These are phyloP conservation scores for Cercospora zeae-maydis DNA, from an alignment of 2,329 filamentous ascomycete genomes.

Conservation along the genomic window DNA sequence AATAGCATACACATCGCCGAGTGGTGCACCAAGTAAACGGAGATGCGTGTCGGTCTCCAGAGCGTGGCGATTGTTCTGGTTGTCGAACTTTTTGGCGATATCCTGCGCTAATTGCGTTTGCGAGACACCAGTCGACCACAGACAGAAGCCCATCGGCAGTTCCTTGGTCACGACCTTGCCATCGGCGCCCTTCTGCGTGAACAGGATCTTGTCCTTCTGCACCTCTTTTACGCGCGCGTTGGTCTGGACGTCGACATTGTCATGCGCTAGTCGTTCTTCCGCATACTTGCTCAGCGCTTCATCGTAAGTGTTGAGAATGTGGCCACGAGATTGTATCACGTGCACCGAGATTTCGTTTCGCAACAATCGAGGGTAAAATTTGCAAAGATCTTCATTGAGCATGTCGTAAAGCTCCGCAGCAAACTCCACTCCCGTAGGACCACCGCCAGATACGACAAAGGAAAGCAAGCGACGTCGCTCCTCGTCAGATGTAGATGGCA, in stretches of 20 bases:
- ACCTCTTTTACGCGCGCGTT: slow-evolving; percentile 94
- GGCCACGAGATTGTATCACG: slow-evolving; percentile 87
- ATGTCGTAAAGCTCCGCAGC: slow-evolving; percentile 95
- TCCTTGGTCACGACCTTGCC: slow-evolving; percentile 82
- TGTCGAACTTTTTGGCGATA: slow-evolving; percentile 70
- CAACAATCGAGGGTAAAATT: slow-evolving; percentile 81
- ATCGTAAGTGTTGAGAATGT: slow-evolving; percentile 98
- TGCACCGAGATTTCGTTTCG: slow-evolving; percentile 97
- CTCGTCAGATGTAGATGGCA: slow-evolving; percentile 87
- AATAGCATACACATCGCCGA: slow-evolving; percentile 94
- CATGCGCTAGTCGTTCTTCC: slow-evolving; percentile 83
- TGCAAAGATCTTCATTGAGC: slow-evolving; percentile 86
- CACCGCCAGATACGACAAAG: slow-evolving; percentile 93
- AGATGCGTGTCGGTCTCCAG: slow-evolving; percentile 93
- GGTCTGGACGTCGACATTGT: slow-evolving; percentile 85
- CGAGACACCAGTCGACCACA: slow-evolving; percentile 94
- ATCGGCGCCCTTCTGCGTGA: slow-evolving; percentile 73
- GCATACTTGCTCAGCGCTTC: slow-evolving; percentile 90
- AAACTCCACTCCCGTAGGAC: slow-evolving; percentile 95
- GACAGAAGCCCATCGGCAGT: slow-evolving; percentile 89
- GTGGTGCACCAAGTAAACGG: slow-evolving; percentile 78
- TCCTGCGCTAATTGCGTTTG: slow-evolving; percentile 77
- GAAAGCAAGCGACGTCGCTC: slow-evolving; percentile 84
- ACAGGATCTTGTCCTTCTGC: slow-evolving; percentile 75
- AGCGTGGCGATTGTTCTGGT: slow-evolving; percentile 83